phyloP scores from a whole-genome alignment of 495 filamentous ascomycete genomes.

The Tuber melanosporum region DNA sequence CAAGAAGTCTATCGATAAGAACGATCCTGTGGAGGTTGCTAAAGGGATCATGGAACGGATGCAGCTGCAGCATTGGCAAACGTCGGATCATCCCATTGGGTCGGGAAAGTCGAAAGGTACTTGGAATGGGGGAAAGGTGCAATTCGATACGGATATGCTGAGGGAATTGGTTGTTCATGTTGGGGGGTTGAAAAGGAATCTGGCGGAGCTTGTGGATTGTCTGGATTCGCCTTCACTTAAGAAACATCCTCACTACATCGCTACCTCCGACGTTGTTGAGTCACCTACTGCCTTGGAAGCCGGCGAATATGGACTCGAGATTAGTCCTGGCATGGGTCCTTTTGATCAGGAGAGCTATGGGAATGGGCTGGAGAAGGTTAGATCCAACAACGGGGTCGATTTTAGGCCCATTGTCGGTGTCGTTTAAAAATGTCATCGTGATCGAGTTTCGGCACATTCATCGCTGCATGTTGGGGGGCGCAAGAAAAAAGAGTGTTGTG shows the following conservation, averaged over 20 bases:
- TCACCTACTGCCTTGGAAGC: conserved; percentile 10
- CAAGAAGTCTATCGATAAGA: conserved; percentile 37
- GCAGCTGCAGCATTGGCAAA: conserved; percentile 35
- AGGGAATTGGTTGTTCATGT: conserved; percentile 39
- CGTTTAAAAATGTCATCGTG: conserved; percentile 14
- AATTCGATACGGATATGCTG: conserved; percentile 41
- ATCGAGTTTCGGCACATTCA: conserved; percentile 7
- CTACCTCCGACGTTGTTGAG: conserved; percentile 20
- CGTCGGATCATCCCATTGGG: conserved; percentile 18
- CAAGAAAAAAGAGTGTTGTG: conserved; percentile 7
- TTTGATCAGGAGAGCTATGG: conserved; percentile 10
- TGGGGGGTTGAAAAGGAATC: conserved; percentile 28
- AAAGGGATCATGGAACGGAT: conserved; percentile 40
- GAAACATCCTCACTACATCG: not conserved
- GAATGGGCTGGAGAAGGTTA: conserved; percentile 19
- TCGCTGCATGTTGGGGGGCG: not conserved
- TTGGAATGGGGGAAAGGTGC: conserved; percentile 26
- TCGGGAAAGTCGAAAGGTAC: conserved; percentile 22
- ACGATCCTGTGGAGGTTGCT: conserved; percentile 39
- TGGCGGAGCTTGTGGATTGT: conserved; percentile 26
- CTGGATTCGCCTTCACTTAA: conserved; percentile 4
- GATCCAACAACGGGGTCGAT: conserved; percentile 22
- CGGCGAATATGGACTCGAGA: conserved; percentile 16
- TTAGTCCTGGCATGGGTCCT: not conserved
- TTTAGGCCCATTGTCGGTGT: conserved; percentile 29